A percentile compares a stretch with the other conserved stretches of the same genome.
Evolutionary conservation across 2,329 filamentous ascomycete genomes (phyloP).

Genomic region (Alternaria triticina): DNA sequence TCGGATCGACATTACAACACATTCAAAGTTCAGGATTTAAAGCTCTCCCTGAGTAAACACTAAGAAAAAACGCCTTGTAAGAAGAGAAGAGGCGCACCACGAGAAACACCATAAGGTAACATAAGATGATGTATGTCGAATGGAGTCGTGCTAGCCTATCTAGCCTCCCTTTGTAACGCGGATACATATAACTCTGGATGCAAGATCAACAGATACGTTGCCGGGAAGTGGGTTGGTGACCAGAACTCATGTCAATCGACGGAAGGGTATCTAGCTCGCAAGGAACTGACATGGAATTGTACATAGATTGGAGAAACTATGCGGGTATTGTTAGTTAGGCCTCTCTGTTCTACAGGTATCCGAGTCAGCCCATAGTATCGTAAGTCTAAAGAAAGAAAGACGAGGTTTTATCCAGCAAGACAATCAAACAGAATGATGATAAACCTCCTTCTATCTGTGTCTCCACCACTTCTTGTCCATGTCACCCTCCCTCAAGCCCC

Average conservation of each 20-base stretch:
- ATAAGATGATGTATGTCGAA: not conserved
- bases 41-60: not conserved
- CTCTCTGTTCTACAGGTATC: not conserved
- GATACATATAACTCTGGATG: not conserved
- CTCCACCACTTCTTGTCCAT: conserved; percentile 32
- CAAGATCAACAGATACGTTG: not conserved
- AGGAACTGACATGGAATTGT: not conserved
- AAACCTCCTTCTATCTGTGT: conserved; percentile 16
- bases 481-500: conserved; percentile 12
- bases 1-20: not conserved
- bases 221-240: not conserved
- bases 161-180: not conserved
- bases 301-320: not conserved
- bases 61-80: not conserved
- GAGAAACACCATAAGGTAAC: not conserved
- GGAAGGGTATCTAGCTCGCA: conserved; percentile 11
- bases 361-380: not conserved
- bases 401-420: not conserved
- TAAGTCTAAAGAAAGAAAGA: not conserved
- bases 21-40: not conserved
- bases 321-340: not conserved
- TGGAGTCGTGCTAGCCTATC: not conserved
- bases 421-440: conserved; percentile 13
- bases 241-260: not conserved
- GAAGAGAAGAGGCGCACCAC: not conserved